phyloP scores from a whole-genome alignment of 2,329 filamentous ascomycete species.

The Erysiphe neolycopersici region DNA sequence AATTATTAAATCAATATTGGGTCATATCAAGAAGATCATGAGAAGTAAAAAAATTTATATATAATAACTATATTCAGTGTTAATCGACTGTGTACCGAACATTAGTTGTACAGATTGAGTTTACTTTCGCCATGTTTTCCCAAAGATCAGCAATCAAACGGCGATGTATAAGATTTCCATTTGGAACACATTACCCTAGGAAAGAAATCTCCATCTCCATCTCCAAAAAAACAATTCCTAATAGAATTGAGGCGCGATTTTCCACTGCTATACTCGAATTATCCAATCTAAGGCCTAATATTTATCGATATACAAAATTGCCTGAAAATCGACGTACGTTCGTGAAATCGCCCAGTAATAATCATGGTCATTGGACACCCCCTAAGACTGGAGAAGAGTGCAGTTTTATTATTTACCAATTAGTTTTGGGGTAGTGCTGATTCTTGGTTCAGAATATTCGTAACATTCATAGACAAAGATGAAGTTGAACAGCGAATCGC shows the following conservation, averaged over 20 bases:
- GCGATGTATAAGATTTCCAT: too few species aligned
- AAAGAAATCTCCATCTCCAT: too few species aligned
- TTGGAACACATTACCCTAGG: too few species aligned
- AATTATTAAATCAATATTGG: too few species aligned
- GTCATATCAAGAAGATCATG: too few species aligned
- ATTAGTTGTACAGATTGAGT: too few species aligned
- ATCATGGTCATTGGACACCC: slow-evolving; percentile 56
- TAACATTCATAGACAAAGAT: slow-evolving; percentile 90
- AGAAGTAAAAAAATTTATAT: too few species aligned
- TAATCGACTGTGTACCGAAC: too few species aligned
- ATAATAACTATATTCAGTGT: too few species aligned
- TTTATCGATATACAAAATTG: neutral
- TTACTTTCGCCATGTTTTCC: too few species aligned
- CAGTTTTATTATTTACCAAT: slow-evolving; percentile 1
- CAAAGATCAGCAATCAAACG: too few species aligned
- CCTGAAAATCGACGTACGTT: neutral
- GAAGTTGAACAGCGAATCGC: slow-evolving; percentile 47
- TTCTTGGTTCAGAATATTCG: slow-evolving; percentile 26
- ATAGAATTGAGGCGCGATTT: neutral
- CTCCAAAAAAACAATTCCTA: too few species aligned
- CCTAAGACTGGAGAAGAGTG: slow-evolving; percentile 87
- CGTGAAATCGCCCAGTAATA: neutral
- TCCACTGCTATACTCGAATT: neutral
- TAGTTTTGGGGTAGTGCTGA: neutral
- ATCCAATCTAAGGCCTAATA: neutral